Base-by-base conservation (phyloP, 352 stramenopile species). In the Thalassiosira sp. region DNA sequence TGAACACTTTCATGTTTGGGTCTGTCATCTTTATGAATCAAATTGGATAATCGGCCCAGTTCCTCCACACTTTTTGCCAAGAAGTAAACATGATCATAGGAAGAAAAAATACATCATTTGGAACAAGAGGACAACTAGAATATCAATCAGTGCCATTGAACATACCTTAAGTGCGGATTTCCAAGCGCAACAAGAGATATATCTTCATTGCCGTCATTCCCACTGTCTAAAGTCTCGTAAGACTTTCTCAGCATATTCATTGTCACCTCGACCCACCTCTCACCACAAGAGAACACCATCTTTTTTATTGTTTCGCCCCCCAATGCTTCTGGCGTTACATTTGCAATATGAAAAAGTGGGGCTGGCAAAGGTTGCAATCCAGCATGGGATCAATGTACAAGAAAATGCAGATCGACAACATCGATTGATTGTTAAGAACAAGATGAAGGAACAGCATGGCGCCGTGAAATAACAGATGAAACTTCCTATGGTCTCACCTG, bases 281-380 rank as follows among this genome's bases (percentile, higher is more conserved):
- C 11, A 42, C 11, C 20, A 33, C 45, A 68, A 43, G 16, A 63
- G n/a, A 76, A 27, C 8, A 77, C 10, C 46, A 81, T 48, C 54
- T 45, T 24, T 15, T 61, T 18, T 16, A 83, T 54, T 15, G 52
- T 40, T 43, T 58, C 25, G 2, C 67, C 10, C 1, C 77, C 51
- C 7, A 48, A 46, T 20, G 85, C 81, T 76, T 92, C 87, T 1
- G 87, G 85, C 31, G 87, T 93, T 6, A 91, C 56, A 5, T 82
- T 74, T 37, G 75, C 69, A 42, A 90, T 82, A 78, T 93, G 87
- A 79, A 93, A 85, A 18, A 93, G 43, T 22, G 87, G 83, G 15
- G 79, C 79, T 24, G 72, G n/a, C n/a, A 76, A 16, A 37, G 3
- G 3, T 1, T 43, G 22, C 31, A 27, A 43, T 59, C 22, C 13